A percentile compares a stretch with the other conserved stretches of the same genome.
Evolutionary conservation across 2,329 filamentous ascomycete genomes (phyloP).

Genomic region (Fusarium sterilihyphosum): DNA sequence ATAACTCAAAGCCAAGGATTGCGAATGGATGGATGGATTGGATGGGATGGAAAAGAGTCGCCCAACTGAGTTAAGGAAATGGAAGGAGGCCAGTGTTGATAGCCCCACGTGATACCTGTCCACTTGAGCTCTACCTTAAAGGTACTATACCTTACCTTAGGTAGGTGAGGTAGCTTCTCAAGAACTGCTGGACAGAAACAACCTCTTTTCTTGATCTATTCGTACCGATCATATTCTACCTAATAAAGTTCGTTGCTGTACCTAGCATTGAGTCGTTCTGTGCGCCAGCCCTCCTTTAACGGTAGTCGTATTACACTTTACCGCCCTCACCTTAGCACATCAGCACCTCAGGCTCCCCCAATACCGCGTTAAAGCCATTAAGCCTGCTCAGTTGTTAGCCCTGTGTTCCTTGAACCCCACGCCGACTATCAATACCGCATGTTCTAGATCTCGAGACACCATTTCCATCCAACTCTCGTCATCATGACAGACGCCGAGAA

Average conservation of each 20-base stretch:
- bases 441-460: constrained; percentile 17
- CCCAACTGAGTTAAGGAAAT: constrained; percentile 1
- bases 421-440: constrained; percentile 36
- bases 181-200: constrained; percentile 6
- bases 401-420: constrained; percentile 29
- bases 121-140: constrained; percentile 11
- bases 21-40: constrained; percentile 15
- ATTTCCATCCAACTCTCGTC: constrained; percentile 2
- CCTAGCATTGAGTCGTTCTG: neutral
- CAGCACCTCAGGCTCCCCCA: constrained; percentile 1
- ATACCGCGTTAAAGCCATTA: constrained; percentile 3
- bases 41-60: constrained; percentile 8
- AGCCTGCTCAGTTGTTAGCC: constrained; percentile 17
- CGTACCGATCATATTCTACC: neutral
- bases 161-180: constrained; percentile 8
- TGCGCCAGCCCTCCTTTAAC: neutral
- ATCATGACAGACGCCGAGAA: constrained; percentile 46
- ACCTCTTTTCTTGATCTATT: constrained; percentile 31
- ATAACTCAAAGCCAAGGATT: constrained; percentile 20
- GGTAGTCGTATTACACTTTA: constrained; percentile 7
- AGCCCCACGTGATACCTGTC: constrained; percentile 42
- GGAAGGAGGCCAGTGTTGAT: neutral
- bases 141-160: too few relatives aligned
- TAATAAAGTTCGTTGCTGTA: constrained; percentile 8
- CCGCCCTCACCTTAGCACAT: neutral